Percentiles rank a stretch among this genome's conserved stretches.
These are phyloP conservation scores for Colletotrichum spinosum DNA, from an alignment of 2,329 filamentous ascomycete species.

Conservation along the genomic window DNA sequence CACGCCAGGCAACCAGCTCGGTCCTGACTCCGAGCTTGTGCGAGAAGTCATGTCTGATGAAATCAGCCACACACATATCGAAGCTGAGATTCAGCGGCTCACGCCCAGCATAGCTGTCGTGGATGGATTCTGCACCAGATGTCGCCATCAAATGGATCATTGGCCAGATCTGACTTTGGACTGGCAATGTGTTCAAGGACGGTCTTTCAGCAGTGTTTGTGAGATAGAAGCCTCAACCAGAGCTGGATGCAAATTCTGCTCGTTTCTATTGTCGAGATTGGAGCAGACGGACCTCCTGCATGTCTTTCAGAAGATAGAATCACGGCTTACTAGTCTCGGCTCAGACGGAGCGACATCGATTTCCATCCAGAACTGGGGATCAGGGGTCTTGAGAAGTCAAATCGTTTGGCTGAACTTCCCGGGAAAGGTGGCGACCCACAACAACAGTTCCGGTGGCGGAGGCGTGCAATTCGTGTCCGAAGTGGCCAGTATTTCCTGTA, in stretches of 20 bases:
- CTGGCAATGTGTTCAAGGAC: neutral
- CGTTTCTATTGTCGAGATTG: fast-evolving
- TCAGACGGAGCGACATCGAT: neutral
- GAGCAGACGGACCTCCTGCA: fast-evolving
- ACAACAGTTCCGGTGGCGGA: too few species aligned
- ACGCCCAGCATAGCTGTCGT: fast-evolving
- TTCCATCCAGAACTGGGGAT: neutral
- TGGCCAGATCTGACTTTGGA: neutral
- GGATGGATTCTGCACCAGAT: neutral
- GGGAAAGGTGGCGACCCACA: neutral
- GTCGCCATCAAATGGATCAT: neutral
- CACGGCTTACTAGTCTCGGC: fast-evolving
- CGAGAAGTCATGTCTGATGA: neutral
- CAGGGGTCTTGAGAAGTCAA: too few species aligned
- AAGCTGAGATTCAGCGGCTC: neutral
- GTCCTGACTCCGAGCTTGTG: fast-evolving
- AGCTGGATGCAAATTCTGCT: neutral
- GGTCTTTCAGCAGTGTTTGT: neutral
- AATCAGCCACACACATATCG: fast-evolving
- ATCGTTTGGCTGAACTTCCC: neutral
- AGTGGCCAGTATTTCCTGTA: neutral
- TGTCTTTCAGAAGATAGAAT: neutral
- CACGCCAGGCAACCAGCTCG: neutral
- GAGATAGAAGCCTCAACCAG: neutral
- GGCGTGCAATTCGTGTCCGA: neutral